These are phyloP conservation scores for Yamadazyma trypodendri DNA, from an alignment of 1,139 yeast species.

Conservation along the genomic window DNA sequence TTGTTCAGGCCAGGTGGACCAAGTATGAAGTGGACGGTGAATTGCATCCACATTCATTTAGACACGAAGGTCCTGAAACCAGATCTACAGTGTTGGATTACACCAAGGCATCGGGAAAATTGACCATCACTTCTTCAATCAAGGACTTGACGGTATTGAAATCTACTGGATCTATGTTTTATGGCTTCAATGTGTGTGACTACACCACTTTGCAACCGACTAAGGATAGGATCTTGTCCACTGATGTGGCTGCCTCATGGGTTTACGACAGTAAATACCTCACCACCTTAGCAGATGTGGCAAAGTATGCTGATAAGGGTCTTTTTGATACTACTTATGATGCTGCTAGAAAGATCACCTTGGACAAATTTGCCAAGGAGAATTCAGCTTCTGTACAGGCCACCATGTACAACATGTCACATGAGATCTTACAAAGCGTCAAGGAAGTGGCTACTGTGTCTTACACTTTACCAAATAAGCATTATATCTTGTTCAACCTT, in stretches of 20 bases:
- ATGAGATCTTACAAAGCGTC: constrained; percentile 60
- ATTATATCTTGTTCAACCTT: constrained; percentile 76
- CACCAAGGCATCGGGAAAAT: constrained; percentile 45
- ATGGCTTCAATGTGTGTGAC: constrained; percentile 82
- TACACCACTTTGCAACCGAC: constrained; percentile 85
- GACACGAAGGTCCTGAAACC: constrained; percentile 80
- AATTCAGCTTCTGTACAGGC: constrained; percentile 92
- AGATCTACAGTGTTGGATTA: constrained; percentile 60
- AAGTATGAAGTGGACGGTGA: constrained; percentile 73
- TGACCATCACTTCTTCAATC: constrained; percentile 64
- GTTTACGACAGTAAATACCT: constrained; percentile 53
- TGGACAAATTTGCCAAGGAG: constrained; percentile 78
- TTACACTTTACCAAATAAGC: constrained; percentile 85
- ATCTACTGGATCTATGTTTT: constrained; percentile 92
- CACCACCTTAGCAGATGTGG: constrained; percentile 50
- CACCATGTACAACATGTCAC: constrained; percentile 90
- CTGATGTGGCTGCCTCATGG: constrained; percentile 82
- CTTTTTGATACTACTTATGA: constrained; percentile 62
- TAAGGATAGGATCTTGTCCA: constrained; percentile 78
- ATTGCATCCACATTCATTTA: constrained; percentile 78
- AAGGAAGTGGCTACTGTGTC: constrained; percentile 61
- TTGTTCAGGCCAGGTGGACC: constrained; percentile 76
- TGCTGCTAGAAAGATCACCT: constrained; percentile 64
- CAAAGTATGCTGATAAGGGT: constrained; percentile 55
- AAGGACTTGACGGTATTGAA: constrained; percentile 85